Percentiles rank a stretch among this genome's conserved stretches.
phyloP scores from a whole-genome alignment of 805 yeast species.

The Ogataea henricii region DNA sequence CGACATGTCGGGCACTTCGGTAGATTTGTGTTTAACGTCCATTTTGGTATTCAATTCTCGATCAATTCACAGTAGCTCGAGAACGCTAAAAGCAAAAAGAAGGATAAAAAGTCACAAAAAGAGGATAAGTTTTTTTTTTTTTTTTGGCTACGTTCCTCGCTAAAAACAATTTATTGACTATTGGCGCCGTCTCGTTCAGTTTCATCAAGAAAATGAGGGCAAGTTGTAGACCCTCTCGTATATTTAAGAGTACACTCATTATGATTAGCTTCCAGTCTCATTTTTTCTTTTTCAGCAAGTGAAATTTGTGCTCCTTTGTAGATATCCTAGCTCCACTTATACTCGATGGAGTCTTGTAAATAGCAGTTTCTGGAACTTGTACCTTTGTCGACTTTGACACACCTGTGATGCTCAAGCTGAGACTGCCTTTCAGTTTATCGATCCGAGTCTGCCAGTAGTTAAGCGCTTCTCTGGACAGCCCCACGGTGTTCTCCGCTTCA shows the following conservation, averaged over 20 bases:
- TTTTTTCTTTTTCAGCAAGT: slow-evolving; percentile 28
- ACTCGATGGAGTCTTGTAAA: neutral
- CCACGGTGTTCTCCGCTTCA: slow-evolving; percentile 35
- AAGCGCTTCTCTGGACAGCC: slow-evolving; percentile 48
- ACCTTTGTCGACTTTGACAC: slow-evolving; percentile 6
- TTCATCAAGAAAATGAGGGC: no score
- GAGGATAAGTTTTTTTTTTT: neutral
- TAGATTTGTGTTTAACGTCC: neutral
- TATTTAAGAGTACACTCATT: no score
- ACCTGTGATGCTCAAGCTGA: slow-evolving; percentile 5
- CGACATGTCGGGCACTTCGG: neutral
- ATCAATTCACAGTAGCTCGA: neutral
- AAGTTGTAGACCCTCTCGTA: no score
- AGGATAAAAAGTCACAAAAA: slow-evolving; percentile 1
- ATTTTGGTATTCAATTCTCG: neutral
- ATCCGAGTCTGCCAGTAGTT: slow-evolving; percentile 54
- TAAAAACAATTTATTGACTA: no score
- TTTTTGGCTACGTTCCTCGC: no score
- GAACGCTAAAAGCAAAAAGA: neutral
- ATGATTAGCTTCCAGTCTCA: slow-evolving; percentile 9
- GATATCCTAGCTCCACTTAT: slow-evolving; percentile 5
- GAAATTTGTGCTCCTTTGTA: slow-evolving; percentile 24
- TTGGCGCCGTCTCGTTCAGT: neutral
- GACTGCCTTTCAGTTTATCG: slow-evolving; percentile 32
- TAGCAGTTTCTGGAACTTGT: neutral